Percentiles rank a stretch among this genome's conserved stretches.
Conservation (phyloP, 1,139 yeast species). For the Candida neerlandica region DNA sequence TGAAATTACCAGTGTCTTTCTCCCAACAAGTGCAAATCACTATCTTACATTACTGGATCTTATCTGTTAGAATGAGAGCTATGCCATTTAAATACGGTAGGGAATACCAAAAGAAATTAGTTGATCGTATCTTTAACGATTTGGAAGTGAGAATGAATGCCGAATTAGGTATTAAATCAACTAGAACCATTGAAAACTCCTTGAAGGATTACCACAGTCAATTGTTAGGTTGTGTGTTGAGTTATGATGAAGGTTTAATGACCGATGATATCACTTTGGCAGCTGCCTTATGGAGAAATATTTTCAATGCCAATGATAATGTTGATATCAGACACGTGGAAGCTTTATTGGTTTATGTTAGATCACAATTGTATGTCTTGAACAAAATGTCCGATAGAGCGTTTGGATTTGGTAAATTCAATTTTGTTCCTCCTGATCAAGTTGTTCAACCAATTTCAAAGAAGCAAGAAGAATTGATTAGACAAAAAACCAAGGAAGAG, state of each 20-base stretch:
- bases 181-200: slow-evolving; percentile 81
- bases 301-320: slow-evolving; percentile 83
- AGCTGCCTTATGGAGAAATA: slow-evolving; percentile 87
- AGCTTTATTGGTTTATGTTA: slow-evolving; percentile 82
- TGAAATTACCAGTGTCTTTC: slow-evolving; percentile 81
- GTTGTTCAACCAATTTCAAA: slow-evolving; percentile 71
- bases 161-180: slow-evolving; percentile 84
- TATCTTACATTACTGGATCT: slow-evolving; percentile 87
- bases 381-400: slow-evolving; percentile 87
- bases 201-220: slow-evolving; percentile 90
- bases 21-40: slow-evolving; percentile 96
- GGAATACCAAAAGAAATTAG: slow-evolving; percentile 88
- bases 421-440: slow-evolving; percentile 82
- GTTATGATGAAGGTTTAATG: slow-evolving; percentile 90
- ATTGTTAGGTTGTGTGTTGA: slow-evolving; percentile 82
- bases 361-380: slow-evolving; percentile 85
- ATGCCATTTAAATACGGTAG: slow-evolving; percentile 89
- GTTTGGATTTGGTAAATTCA: slow-evolving; percentile 87
- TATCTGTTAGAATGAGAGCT: slow-evolving; percentile 93
- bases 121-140: slow-evolving; percentile 87
- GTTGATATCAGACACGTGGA: slow-evolving; percentile 84
- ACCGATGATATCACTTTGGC: slow-evolving; percentile 85
- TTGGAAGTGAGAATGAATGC: slow-evolving; percentile 83
- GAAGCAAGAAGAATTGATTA: slow-evolving; percentile 55
- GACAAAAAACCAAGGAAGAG: slow-evolving; percentile 41